Evolutionary conservation across 2,329 filamentous ascomycete genomes (phyloP), one percentile per base, ranked within the genome.

Genomic region (Aspergillus sp.): DNA sequence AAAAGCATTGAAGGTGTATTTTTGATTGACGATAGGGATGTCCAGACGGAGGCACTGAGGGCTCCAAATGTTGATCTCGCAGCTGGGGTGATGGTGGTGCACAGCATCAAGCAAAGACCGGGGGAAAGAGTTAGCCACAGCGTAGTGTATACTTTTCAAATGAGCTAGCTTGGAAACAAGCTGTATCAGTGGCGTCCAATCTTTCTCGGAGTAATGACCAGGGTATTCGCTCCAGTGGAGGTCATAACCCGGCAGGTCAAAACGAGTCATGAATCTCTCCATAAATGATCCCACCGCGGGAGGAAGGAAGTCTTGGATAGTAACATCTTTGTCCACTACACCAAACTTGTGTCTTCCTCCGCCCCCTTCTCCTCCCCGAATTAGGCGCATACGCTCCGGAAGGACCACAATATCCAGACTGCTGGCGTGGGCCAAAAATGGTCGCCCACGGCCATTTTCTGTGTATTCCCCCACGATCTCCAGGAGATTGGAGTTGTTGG

Each of bases 41-140:
- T 49, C 36, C 5, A 50, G 19, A 10, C n/a, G 22, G 13, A 38
- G 41, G 5, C n/a, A 22, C 24, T 57, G 54, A 14, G 17, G 14
- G 1, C 7, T 36, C 49, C 52, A 52, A 2, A 54, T 30, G 17
- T 54, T 19, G 1, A 57, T 3, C 5, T 11, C 17, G 22, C 54
- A 57, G 0, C 9, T 13, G 1, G 54, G 49, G 20, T 57, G 54
- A 33, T 33, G 7, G 6, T 24, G 26, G 10, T 20, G 30, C 2
- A 57, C 22, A 11, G 49, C 40, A 1, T 52, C n/a, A 6, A 17
- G 17, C 4, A 56, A n/a, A 9, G 4, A 3, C 8, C 19, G 19
- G 1, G 52, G 49, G 9, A 56, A 56, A 7, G 20, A 19, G 13
- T 41, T 50, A 4, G 1, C 3, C 4, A 36, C 20, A 3, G 11